phyloP scores from a whole-genome alignment of 116 monocot species.

The Posidonia oceanica region DNA sequence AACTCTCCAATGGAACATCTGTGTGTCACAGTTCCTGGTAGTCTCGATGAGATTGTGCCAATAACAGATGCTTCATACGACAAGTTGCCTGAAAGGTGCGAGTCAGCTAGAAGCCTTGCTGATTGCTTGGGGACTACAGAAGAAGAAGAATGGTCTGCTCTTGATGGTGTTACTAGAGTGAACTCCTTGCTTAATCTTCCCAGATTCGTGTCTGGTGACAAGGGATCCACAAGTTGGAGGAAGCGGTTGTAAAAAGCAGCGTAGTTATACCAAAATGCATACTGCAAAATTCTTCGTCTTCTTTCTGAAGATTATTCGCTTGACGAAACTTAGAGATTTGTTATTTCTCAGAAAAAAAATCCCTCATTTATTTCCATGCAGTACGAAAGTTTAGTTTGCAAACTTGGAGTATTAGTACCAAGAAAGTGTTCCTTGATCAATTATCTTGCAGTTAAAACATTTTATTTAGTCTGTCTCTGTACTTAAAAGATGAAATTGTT shows the following conservation, averaged over 20 bases:
- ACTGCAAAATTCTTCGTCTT: too few relatives aligned
- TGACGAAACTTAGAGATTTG: too few relatives aligned
- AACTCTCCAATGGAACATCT: slow-evolving; percentile 1
- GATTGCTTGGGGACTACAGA: slow-evolving; percentile 50
- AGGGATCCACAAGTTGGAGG: slow-evolving; percentile 23
- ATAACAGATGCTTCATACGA: slow-evolving; percentile 9
- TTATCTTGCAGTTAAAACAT: too few relatives aligned
- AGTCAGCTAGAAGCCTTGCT: slow-evolving; percentile 58
- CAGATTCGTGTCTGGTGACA: slow-evolving; percentile 42
- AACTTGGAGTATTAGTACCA: too few relatives aligned
- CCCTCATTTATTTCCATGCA: too few relatives aligned
- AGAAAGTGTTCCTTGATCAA: too few relatives aligned
- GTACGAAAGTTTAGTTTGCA: too few relatives aligned
- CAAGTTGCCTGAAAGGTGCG: slow-evolving; percentile 16
- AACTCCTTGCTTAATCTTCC: slow-evolving; percentile 71
- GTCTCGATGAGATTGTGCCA: slow-evolving; percentile 24
- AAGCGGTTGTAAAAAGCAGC: slow-evolving; percentile 20
- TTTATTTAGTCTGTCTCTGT: too few relatives aligned
- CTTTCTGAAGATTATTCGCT: too few relatives aligned
- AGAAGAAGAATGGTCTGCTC: slow-evolving; percentile 81
- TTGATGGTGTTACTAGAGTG: slow-evolving; percentile 72
- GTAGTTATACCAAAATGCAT: not conserved
- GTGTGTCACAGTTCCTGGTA: not conserved
- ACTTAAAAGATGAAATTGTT: too few relatives aligned
- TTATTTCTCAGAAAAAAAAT: too few relatives aligned